Base-by-base conservation (phyloP, 1,284 basidiomycete species). In the Omphalotus olearius region DNA sequence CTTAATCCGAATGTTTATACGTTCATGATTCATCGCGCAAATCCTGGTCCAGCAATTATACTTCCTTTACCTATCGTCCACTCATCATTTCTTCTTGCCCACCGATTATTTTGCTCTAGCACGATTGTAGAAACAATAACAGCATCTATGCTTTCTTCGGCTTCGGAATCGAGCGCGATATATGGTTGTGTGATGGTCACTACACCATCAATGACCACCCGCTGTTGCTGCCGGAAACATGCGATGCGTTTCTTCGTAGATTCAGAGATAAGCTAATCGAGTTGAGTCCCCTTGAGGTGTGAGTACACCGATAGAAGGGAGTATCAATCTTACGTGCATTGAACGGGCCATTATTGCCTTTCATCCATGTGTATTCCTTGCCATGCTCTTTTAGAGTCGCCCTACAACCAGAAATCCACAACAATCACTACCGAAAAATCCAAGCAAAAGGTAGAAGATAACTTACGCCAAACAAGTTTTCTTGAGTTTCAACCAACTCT, bases 311-410 rank as follows among this genome's bases (percentile, higher is more conserved):
- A n/a, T 45, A 10, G 6, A 18, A 20, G 25, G 16, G 23, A 13
- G 17, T n/a, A 16, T 30, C 10, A 9, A 9, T 23, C 16, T 7
- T 2, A 44, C 44, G 17, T 45, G 33, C 44, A 28, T 28, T 45
- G 20, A 45, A 45, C 10, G 44, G 44, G 2, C 44, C 44, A 23
- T 45, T 45, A n/a, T 45, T 20, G 28, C 36, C 30, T 35, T 45
- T 45, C 44, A 45, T 45, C 44, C 44, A 45, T 20, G 44, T 45
- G 26, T 45, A 45, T 35, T 45, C 36, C 30, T 45, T 28, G 16
- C 44, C 44, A 18, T 45, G 33, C 26, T 45, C 44, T 45, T 45
- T 35, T 2, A 45, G 36, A 3, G 44, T 45, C 4, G 44, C 44
- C 6, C 44, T 45, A 44, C 16, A n/a, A 10, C 13, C 23, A 4